Percentiles rank a stretch among this genome's conserved stretches.
Conservation (phyloP, 768 basidiomycete species). For the Termitomyces sp. region DNA sequence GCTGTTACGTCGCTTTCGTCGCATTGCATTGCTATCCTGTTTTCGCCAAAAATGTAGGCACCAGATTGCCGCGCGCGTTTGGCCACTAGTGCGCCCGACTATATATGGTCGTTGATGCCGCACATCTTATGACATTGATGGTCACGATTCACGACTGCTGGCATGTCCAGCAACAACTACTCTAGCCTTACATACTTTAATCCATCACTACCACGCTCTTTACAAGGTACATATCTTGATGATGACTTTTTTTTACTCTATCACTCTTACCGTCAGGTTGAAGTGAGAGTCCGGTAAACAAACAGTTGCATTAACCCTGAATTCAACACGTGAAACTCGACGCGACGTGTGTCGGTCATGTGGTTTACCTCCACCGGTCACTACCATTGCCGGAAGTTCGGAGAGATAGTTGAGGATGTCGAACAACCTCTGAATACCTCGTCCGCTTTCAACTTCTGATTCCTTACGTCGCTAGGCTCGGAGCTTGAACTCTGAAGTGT, state of each 20-base stretch:
- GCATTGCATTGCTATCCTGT: conserved; percentile 11
- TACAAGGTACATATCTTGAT: conserved; percentile 4
- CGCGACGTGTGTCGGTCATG: background rate
- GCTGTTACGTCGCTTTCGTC: conserved; percentile 4
- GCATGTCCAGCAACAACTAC: conserved; percentile 2
- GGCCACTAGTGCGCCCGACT: background rate
- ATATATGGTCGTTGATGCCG: background rate
- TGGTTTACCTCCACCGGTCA: background rate
- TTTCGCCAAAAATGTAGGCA: conserved; percentile 11
- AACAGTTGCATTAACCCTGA: background rate
- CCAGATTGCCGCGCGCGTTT: background rate
- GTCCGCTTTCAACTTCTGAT: background rate
- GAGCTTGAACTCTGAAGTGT: background rate
- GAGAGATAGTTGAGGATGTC: background rate
- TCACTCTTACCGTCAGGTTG: background rate
- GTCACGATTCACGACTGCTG: conserved; percentile 10
- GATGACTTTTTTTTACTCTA: background rate
- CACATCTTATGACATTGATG: conserved; percentile 7
- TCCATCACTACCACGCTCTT: conserved; percentile 7
- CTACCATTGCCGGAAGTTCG: background rate
- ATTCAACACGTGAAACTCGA: background rate
- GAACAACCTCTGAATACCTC: background rate
- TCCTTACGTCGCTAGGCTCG: background rate
- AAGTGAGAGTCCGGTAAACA: background rate
- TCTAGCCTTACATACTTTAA: conserved; percentile 6